phyloP scores from a whole-genome alignment of 2,329 filamentous ascomycete species.

The Trichophyton simii region DNA sequence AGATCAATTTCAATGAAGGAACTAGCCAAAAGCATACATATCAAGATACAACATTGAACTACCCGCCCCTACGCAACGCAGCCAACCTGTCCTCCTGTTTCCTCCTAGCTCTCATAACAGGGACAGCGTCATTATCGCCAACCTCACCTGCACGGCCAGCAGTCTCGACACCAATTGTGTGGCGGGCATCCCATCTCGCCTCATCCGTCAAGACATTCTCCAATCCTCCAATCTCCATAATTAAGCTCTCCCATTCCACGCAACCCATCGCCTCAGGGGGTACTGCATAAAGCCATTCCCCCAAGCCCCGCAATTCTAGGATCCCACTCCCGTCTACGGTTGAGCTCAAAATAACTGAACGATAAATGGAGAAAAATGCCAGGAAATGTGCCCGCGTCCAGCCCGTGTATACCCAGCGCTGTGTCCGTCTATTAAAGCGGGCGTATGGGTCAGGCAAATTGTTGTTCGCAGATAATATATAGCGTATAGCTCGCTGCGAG shows the following conservation, averaged over 20 bases:
- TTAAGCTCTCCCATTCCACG: background rate
- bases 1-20: background rate
- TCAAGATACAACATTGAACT: too few species aligned
- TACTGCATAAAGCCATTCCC: background rate
- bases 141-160: background rate
- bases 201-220: background rate
- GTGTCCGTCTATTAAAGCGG: background rate
- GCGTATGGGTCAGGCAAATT: background rate
- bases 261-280: background rate
- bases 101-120: too few species aligned
- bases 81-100: too few species aligned
- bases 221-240: background rate
- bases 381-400: constrained; percentile 7
- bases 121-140: too few species aligned
- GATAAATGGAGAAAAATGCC: constrained; percentile 7
- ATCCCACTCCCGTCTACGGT: background rate
- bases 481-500: background rate
- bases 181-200: background rate
- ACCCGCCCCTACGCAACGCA: too few species aligned
- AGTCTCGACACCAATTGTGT: background rate
- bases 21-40: background rate
- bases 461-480: constrained; percentile 4
- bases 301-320: too few species aligned
- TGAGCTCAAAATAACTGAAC: background rate
- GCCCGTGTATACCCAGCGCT: background rate